Percentiles rank a stretch among this genome's conserved stretches.
These are phyloP conservation scores for Pyracantha coccinea DNA, from an alignment of 331 rosid genomes.

Conservation along the genomic window DNA sequence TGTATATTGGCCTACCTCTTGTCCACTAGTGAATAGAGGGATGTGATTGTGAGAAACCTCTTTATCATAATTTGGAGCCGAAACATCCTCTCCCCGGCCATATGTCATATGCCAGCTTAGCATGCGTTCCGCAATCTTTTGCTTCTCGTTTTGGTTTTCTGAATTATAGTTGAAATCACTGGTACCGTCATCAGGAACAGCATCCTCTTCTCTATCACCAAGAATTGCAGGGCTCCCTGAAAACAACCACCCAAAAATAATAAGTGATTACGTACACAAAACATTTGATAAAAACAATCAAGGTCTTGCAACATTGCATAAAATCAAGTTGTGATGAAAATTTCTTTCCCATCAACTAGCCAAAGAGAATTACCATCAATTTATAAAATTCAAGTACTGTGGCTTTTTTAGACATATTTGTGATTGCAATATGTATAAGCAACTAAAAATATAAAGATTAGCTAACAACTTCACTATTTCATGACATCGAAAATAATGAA, in stretches of 20 bases:
- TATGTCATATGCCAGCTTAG: conserved; percentile 84
- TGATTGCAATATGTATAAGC: not conserved
- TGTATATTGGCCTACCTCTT: conserved; percentile 48
- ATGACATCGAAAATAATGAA: not conserved
- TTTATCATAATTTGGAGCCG: conserved; percentile 69
- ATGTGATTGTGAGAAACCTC: conserved; percentile 83
- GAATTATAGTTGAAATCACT: conserved; percentile 62
- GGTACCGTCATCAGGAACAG: conserved; percentile 46
- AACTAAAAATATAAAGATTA: not conserved
- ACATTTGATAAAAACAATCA: not conserved
- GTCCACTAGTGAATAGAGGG: conserved; percentile 72
- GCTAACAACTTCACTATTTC: not conserved
- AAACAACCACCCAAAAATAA: conserved; percentile 18
- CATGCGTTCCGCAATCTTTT: conserved; percentile 85
- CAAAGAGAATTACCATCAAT: not conserved
- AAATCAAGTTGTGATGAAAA: not conserved
- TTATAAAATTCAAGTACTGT: not conserved
- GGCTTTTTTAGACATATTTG: not conserved
- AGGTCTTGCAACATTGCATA: not conserved
- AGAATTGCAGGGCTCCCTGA: conserved; percentile 87
- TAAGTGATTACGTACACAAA: not conserved
- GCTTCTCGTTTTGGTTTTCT: conserved; percentile 83
- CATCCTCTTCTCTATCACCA: conserved; percentile 81
- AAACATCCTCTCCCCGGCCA: conserved; percentile 75
- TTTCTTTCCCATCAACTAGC: not conserved